Percentiles rank a stretch among this genome's conserved stretches.
Evolutionary conservation across 106 monocot genomes (phyloP).

Genomic region (Dendrobium nobile): DNA sequence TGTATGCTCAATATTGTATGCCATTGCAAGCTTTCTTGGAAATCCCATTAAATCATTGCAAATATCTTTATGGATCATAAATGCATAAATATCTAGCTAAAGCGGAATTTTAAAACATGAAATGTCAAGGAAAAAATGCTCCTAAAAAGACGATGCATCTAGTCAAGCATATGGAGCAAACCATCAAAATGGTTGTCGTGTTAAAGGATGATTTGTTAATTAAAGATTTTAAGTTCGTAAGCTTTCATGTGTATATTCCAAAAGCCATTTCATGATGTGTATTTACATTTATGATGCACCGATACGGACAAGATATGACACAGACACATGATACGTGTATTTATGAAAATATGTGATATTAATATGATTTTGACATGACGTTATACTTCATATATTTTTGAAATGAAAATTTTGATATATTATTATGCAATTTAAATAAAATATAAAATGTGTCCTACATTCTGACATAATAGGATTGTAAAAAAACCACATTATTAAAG

Average conservation of each 20-base stretch:
- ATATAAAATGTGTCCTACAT: no score
- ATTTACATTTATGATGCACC: no score
- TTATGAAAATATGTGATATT: no score
- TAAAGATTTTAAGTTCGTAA: background rate
- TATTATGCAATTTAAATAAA: no score
- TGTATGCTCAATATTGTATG: background rate
- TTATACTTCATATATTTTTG: no score
- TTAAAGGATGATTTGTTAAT: background rate
- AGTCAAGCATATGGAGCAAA: background rate
- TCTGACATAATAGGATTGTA: no score
- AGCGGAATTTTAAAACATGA: background rate
- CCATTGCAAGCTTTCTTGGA: background rate
- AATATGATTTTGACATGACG: no score
- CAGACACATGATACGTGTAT: no score
- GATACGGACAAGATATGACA: no score
- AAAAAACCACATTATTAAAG: no score
- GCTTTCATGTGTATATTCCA: background rate
- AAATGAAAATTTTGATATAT: no score
- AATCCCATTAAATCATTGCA: background rate
- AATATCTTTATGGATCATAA: background rate
- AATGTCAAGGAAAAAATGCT: background rate
- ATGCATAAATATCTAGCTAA: background rate
- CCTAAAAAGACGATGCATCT: background rate
- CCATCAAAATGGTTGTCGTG: background rate
- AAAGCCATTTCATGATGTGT: background rate